A percentile compares a stretch with the other conserved stretches of the same genome.
Conservation (phyloP, 2,329 filamentous ascomycete genomes). For the Trichoderma semiorbis region DNA sequence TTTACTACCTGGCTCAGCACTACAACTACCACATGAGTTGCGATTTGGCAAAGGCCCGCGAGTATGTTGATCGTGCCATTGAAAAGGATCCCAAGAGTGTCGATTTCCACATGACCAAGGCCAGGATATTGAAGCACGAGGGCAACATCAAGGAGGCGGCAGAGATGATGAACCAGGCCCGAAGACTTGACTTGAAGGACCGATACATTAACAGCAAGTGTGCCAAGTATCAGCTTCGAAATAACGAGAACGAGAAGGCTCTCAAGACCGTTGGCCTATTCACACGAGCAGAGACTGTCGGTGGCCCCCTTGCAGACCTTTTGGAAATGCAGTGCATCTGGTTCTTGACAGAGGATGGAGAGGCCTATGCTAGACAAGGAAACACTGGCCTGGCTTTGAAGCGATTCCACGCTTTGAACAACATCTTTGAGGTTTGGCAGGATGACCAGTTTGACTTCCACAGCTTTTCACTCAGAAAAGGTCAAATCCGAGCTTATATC, state of each 20-base stretch:
- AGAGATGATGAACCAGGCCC: conserved; percentile 82
- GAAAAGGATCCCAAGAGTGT: conserved; percentile 75
- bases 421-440: conserved; percentile 96
- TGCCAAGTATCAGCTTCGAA: conserved; percentile 92
- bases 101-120: conserved; percentile 93
- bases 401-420: conserved; percentile 81
- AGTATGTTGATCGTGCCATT: conserved; percentile 81
- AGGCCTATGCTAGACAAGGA: conserved; percentile 78
- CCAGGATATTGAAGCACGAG: conserved; percentile 87
- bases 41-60: conserved; percentile 74
- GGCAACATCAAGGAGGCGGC: conserved; percentile 78
- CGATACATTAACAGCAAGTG: conserved; percentile 98
- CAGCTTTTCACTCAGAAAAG: conserved; percentile 93
- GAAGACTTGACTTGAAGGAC: conserved; percentile 81
- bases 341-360: conserved; percentile 93
- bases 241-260: conserved; percentile 83
- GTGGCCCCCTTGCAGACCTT: conserved; percentile 84
- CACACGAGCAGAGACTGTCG: conserved; percentile 83
- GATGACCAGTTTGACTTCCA: conserved; percentile 99
- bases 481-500: conserved; percentile 89
- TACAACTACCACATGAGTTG: conserved; percentile 91
- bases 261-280: conserved; percentile 90
- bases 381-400: conserved; percentile 86
- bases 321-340: conserved; percentile 98
- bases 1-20: conserved; percentile 94